Base-by-base conservation (phyloP, 2,329 filamentous ascomycete genomes). In the Dichotomopilus funicola region DNA sequence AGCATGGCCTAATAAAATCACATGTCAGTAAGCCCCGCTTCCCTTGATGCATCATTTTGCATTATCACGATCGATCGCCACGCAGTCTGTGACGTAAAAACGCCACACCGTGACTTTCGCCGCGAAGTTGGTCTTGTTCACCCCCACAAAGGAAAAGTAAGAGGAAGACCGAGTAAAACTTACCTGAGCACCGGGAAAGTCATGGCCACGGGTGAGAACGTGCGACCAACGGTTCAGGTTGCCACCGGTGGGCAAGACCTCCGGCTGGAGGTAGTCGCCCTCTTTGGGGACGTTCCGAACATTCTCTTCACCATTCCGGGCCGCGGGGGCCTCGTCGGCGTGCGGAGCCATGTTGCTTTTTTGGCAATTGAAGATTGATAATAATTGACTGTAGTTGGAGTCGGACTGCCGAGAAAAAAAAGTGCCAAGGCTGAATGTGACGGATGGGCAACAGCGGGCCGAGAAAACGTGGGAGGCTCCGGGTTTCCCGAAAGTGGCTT, bases 131-230 rank as follows among this genome's bases (percentile, higher is more conserved):
- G 19, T 27, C 19, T 27, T 27, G 19, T 27, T 27, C 19, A 27
- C 19, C 19, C 19, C 19, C 19, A 27, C 19, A 12, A 38, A 34
- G 10, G 44, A 34, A 8, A 3, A n/a, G 44, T 35, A 27, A 6
- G 9, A 33, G 6, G 27, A 48, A 4, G 9, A 49, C 12, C 31
- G 12, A 36, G n/a, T 10, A 6, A 3, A 13, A 46, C 71, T 56
- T 71, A 89, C 89, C 80, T 95, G 89, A 47, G 92, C 91, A 34
- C 89, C 92, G 0, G 92, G 91, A 65, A 89, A 95, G 71, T 96
- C 90, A 84, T 96, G 89, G 54, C 80, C 88, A 55, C 81, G 83
- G 9, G 92, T 97, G 58, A 96, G 74, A 45, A 82, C 85, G 13
- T 89, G 83, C 4, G 91, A 96, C 81, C 89, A 95, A 58, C 88